Percentiles rank a stretch among this genome's conserved stretches.
phyloP scores from a whole-genome alignment of 108 stramenopile species.

The Cylindrotheca fusiformis region DNA sequence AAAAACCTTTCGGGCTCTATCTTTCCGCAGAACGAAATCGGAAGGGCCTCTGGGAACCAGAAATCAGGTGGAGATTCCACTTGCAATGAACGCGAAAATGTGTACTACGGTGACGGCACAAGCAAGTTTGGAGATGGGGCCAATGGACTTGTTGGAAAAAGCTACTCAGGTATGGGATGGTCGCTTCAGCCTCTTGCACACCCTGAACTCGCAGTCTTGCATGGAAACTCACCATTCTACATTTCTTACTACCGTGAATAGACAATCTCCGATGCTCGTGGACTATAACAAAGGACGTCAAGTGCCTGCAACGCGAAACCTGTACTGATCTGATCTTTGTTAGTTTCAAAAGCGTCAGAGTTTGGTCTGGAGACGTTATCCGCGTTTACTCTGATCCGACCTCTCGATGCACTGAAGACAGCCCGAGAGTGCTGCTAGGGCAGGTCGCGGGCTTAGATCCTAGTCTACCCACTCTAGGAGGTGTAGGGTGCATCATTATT shows the following conservation, averaged over 20 bases:
- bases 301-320: too few relatives aligned
- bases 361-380: slow-evolving; percentile 15
- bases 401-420: too few relatives aligned
- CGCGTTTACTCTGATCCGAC: slow-evolving; percentile 2
- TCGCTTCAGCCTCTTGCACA: too few relatives aligned
- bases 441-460: background rate
- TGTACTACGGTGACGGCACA: background rate
- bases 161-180: slow-evolving; percentile 36
- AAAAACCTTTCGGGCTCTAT: background rate
- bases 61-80: background rate
- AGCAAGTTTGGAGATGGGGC: slow-evolving; percentile 42
- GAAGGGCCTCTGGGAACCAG: background rate
- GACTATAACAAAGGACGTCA: background rate
- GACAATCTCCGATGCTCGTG: background rate
- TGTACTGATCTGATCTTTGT: background rate
- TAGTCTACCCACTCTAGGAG: background rate
- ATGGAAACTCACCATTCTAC: too few relatives aligned
- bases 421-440: background rate
- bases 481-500: background rate
- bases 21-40: background rate
- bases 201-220: too few relatives aligned
- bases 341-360: background rate
- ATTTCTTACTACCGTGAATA: too few relatives aligned
- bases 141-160: slow-evolving; percentile 24
- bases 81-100: background rate